A percentile compares a stretch with the other conserved stretches of the same genome.
Evolutionary conservation across 2,329 filamentous ascomycete genomes (phyloP).

Genomic region (Curvularia eragrostidis): DNA sequence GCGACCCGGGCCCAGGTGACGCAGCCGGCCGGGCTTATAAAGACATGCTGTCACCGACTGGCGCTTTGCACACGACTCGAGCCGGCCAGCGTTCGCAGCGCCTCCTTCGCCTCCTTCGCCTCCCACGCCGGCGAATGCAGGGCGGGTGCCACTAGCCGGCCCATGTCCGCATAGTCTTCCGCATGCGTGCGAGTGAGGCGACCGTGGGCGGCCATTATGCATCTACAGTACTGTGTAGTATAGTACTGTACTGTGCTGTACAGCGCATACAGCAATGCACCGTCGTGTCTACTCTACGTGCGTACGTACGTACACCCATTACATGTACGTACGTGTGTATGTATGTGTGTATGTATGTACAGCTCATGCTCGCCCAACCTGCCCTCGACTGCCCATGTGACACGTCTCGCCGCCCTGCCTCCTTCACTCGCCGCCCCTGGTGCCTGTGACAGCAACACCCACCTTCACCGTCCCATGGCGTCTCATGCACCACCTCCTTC

Average conservation of each 20-base stretch:
- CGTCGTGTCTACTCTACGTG: too few species aligned
- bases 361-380: slow-evolving; percentile 26
- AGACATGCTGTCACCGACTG: slow-evolving; percentile 3
- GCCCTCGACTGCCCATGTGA: slow-evolving; percentile 30
- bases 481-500: neutral
- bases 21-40: slow-evolving; percentile 24
- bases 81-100: slow-evolving; percentile 28
- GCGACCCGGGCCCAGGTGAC: slow-evolving; percentile 15
- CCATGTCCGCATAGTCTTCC: slow-evolving; percentile 1
- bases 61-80: slow-evolving; percentile 26
- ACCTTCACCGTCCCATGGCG: neutral
- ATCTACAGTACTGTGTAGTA: neutral
- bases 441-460: slow-evolving; percentile 18
- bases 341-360: neutral
- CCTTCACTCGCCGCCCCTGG: slow-evolving; percentile 9
- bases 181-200: neutral
- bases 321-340: too few species aligned
- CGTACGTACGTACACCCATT: neutral
- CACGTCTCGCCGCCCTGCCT: slow-evolving; percentile 28
- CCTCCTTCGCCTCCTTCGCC: slow-evolving; percentile 12
- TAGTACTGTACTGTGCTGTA: too few species aligned
- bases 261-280: neutral
- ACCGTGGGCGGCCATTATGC: too few species aligned
- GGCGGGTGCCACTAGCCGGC: slow-evolving; percentile 21
- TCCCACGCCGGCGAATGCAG: slow-evolving; percentile 9